Evolutionary conservation across 202 grass and related monocot genomes (phyloP).

Genomic region (Hordeum pubiflorum): DNA sequence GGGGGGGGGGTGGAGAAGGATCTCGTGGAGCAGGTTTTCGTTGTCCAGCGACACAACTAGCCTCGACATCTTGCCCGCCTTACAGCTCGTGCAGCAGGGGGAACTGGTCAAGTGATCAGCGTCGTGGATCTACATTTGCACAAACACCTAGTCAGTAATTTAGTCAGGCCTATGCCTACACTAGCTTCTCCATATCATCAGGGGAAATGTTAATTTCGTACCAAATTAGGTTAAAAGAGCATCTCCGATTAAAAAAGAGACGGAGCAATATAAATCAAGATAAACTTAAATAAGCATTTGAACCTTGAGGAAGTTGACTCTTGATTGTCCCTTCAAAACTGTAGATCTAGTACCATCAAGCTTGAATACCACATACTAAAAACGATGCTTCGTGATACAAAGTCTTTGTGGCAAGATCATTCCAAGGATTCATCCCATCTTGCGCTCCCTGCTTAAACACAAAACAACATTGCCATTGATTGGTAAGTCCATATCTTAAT

Average conservation of each 20-base stretch:
- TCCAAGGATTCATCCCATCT: not conserved
- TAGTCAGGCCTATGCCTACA: not conserved
- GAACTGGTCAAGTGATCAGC: not conserved
- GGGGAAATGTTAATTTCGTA: not conserved
- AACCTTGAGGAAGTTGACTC: not conserved
- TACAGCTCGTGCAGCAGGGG: not conserved
- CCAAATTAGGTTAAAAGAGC: too few relatives aligned
- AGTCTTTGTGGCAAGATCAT: not conserved
- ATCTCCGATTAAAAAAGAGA: not conserved
- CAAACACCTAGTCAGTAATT: not conserved
- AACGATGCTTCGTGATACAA: not conserved
- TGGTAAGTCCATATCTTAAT: not conserved
- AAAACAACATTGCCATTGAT: not conserved
- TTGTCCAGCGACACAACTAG: rapidly evolving
- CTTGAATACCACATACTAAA: not conserved
- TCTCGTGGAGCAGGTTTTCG: too few relatives aligned
- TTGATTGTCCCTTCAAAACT: not conserved
- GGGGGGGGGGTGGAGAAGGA: too few relatives aligned
- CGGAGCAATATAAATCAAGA: not conserved
- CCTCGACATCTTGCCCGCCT: too few relatives aligned
- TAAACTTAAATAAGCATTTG: not conserved
- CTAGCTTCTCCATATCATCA: not conserved
- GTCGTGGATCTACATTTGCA: not conserved
- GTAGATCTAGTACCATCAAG: too few relatives aligned
- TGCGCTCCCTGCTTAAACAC: not conserved